Percentiles rank a stretch among this genome's conserved stretches.
Conservation (phyloP, 306 rosid species). For the Canavalia gladiata region DNA sequence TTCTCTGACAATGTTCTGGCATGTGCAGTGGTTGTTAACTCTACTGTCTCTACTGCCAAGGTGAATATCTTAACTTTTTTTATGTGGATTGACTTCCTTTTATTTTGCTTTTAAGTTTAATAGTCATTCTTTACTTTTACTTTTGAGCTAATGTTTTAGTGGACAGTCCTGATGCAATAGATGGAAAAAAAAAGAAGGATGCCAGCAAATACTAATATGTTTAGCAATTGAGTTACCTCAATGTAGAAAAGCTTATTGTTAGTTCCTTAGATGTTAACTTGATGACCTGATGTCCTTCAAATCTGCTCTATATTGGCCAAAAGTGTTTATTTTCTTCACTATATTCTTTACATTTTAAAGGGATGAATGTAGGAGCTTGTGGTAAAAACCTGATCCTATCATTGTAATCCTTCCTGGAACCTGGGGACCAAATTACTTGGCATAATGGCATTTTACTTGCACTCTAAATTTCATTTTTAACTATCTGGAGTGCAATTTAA, state of each 20-base stretch:
- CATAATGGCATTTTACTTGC: too few relatives aligned
- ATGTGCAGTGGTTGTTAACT: constrained; percentile 48
- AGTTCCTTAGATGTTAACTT: not conserved
- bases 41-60: constrained; percentile 46
- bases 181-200: not conserved
- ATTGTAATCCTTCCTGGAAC: not conserved
- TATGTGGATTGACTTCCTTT: not conserved
- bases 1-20: constrained; percentile 52
- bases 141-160: constrained; percentile 15
- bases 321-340: constrained; percentile 30
- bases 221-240: constrained; percentile 31
- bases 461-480: too few relatives aligned
- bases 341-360: not conserved
- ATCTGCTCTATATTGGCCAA: constrained; percentile 8
- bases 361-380: constrained; percentile 11
- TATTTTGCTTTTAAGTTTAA: not conserved
- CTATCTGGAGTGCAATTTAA: not conserved
- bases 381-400: constrained; percentile 9
- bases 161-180: not conserved
- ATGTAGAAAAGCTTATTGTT: not conserved
- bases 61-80: constrained; percentile 29
- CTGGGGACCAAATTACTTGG: not conserved
- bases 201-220: not conserved
- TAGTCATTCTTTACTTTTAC: constrained; percentile 9
- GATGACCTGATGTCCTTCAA: constrained; percentile 20